phyloP scores from a whole-genome alignment of 192 early-diverging fungal species.

The Backusella morwellensis region DNA sequence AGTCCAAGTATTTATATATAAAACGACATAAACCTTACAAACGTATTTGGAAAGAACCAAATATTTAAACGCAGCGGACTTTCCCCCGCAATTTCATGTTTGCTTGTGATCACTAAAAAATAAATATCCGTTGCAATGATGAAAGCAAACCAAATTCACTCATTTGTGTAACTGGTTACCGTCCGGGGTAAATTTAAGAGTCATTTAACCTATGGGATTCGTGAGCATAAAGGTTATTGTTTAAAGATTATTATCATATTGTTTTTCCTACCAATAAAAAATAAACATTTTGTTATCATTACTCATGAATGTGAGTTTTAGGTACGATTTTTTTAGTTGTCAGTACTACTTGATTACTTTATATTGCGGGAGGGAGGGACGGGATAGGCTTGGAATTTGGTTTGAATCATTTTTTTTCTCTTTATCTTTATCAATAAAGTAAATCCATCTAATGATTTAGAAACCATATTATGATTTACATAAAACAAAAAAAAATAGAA shows the following conservation, averaged over 20 bases:
- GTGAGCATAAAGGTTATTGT: neutral
- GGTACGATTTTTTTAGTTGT: neutral
- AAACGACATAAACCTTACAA: neutral
- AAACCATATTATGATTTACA: neutral
- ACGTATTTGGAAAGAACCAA: neutral
- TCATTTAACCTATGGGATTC: neutral
- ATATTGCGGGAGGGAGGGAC: conserved; percentile 2
- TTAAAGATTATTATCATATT: neutral
- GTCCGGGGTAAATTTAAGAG: neutral
- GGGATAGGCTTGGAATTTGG: neutral
- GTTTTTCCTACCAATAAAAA: neutral
- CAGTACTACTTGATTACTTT: neutral
- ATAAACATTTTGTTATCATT: neutral
- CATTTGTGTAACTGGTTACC: neutral
- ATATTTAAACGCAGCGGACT: neutral
- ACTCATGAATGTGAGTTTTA: neutral
- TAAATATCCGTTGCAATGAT: neutral
- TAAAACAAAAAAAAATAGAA: neutral
- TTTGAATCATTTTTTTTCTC: neutral
- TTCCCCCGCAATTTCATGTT: neutral
- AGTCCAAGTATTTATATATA: conserved; percentile 1
- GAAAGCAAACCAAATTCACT: neutral
- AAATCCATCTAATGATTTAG: neutral
- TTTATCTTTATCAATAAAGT: neutral
- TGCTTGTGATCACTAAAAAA: neutral